Evolutionary conservation across 2,329 filamentous ascomycete species (phyloP), one percentile per base, ranked within the genome.

Genomic region (Paramyrothecium roridum): DNA sequence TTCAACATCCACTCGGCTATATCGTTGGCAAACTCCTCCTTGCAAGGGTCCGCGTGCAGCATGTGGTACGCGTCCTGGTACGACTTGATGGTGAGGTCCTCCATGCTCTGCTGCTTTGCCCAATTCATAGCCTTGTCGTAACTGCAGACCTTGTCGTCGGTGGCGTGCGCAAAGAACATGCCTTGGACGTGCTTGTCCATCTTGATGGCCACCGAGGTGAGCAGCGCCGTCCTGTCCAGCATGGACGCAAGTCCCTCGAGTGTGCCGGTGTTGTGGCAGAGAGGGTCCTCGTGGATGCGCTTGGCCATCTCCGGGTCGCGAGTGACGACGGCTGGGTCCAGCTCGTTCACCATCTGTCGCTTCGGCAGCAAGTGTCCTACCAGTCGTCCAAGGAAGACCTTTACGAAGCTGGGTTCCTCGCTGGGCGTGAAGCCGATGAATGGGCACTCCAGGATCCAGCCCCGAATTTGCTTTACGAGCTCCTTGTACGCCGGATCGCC

Each of bases 201-300:
- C 60, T 64, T 73, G 30, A 85, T 71, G 52, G 75, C 79, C 3
- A 86, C 88, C 7, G 70, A 73, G 6, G 83, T 74, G 57, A 96
- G 73, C 53, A 78, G 78, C 6, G 74, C 74, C 1, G 87, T 87
- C 23, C 93, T 83, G 68, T 96, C 90, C 60, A 97, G 74, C 81
- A 96, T 80, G 0, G 84, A 87, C 0, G 88, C 82, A 34, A 96
- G 70, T 1, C 90, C 90, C 70, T 93, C 87, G n/a, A 96, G 78
- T 8, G 93, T 96, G 37, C 91, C 93, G 2, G 86, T 93, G 70
- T 93, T 82, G 73, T 96, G 92, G 70, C 87, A 85, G 52, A 96
- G 77, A 51, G 78, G 67, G 71, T 97, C 93, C 30, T 83, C 80
- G 2, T 76, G 74, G 60, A 90, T 81, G 23, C 77, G 80, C 64